These are phyloP conservation scores for Candida manassasensis DNA, from an alignment of 805 yeast genomes.

Conservation along the genomic window DNA sequence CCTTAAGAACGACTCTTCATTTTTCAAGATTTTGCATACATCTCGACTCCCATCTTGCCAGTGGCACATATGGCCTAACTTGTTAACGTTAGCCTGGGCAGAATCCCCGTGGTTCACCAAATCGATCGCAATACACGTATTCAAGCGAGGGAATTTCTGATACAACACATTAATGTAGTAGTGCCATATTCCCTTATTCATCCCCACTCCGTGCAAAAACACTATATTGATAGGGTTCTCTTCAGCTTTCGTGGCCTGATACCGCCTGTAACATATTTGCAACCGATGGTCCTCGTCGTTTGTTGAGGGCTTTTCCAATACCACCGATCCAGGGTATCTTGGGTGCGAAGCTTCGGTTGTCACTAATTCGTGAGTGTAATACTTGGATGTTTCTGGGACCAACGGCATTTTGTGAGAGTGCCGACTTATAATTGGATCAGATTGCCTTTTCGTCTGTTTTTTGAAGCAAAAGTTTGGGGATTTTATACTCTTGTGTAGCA, in stretches of 20 bases:
- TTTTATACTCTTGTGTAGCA: too few species aligned
- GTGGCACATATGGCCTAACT: slow-evolving; percentile 48
- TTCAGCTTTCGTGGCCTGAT: slow-evolving; percentile 16
- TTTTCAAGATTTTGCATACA: slow-evolving; percentile 36
- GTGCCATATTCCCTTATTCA: slow-evolving; percentile 62
- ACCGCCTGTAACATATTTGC: slow-evolving; percentile 46
- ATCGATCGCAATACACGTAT: slow-evolving; percentile 35
- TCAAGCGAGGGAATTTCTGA: slow-evolving; percentile 7
- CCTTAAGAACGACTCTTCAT: slow-evolving; percentile 20
- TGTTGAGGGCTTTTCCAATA: slow-evolving; percentile 21
- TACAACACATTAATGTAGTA: slow-evolving; percentile 45
- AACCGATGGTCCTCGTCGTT: slow-evolving; percentile 37
- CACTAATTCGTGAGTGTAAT: slow-evolving; percentile 10
- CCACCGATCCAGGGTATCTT: slow-evolving; percentile 30
- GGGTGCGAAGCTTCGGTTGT: slow-evolving; percentile 29
- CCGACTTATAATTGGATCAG: background rate
- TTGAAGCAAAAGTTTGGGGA: too few species aligned
- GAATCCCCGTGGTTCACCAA: slow-evolving; percentile 68
- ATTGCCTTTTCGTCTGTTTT: too few species aligned
- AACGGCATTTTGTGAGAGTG: slow-evolving; percentile 5
- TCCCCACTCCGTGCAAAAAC: slow-evolving; percentile 61
- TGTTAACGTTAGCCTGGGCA: slow-evolving; percentile 47
- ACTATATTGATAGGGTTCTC: slow-evolving; percentile 39
- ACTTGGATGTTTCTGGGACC: slow-evolving; percentile 9
- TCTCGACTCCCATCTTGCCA: slow-evolving; percentile 74